Percentiles rank a stretch among this genome's conserved stretches.
phyloP scores from a whole-genome alignment of 306 rosid genomes.

The Fragaria ananassa region DNA sequence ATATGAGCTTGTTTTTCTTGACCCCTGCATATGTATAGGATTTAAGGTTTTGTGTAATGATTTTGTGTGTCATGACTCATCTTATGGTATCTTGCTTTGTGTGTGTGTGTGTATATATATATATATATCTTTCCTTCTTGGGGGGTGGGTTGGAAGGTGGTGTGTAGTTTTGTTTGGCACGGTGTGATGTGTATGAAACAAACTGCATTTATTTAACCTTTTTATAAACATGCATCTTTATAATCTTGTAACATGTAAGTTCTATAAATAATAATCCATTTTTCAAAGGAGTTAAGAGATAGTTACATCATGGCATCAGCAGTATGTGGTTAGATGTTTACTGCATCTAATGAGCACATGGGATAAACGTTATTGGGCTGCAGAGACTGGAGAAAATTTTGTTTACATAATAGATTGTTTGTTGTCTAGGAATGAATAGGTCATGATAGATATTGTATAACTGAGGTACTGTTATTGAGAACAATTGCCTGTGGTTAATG shows the following conservation, averaged over 20 bases:
- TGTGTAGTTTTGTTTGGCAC: not conserved
- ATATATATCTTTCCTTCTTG: not conserved
- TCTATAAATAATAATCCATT: not conserved
- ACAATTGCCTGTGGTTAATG: not conserved
- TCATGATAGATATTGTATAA: not conserved
- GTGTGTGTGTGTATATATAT: not conserved
- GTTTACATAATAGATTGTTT: not conserved
- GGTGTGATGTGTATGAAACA: not conserved
- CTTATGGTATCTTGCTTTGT: not conserved
- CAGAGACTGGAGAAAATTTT: not conserved
- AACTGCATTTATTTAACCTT: not conserved
- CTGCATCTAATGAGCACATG: not conserved
- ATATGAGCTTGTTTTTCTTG: not conserved
- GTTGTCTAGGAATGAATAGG: not conserved
- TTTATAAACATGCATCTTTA: not conserved
- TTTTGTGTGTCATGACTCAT: not conserved
- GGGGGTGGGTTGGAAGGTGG: not conserved
- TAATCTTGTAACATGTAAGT: not conserved
- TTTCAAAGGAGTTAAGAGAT: not conserved
- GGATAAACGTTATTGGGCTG: not conserved
- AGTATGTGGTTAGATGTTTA: not conserved
- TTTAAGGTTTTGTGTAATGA: not conserved
- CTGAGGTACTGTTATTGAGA: not conserved
- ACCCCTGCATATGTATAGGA: not conserved
- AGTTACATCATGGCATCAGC: not conserved